Evolutionary conservation across 1,284 basidiomycete species (phyloP).

Genomic region (Apiotrichum siamense): DNA sequence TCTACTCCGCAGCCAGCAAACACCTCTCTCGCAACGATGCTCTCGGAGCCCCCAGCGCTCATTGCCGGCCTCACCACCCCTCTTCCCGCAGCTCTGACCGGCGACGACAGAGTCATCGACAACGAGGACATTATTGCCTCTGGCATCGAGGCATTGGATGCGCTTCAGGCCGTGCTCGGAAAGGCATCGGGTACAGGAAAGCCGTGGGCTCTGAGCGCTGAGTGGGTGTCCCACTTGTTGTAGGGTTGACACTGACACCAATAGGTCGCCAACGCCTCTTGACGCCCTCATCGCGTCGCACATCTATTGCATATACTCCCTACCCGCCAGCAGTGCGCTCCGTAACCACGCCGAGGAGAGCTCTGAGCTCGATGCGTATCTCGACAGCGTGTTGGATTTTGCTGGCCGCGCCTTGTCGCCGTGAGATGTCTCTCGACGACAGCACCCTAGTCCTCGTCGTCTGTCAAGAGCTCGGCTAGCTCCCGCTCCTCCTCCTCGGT

Average conservation of each 20-base stretch:
- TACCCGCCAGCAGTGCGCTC: slow-evolving; percentile 21
- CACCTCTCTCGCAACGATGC: slow-evolving; percentile 9
- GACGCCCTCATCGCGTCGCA: slow-evolving; percentile 45
- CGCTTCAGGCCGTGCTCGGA: slow-evolving; percentile 16
- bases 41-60: slow-evolving; percentile 32
- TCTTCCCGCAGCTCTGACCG: slow-evolving; percentile 37
- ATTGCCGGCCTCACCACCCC: slow-evolving; percentile 37
- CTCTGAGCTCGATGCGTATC: slow-evolving; percentile 23
- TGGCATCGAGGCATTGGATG: slow-evolving; percentile 30
- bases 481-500: slow-evolving; percentile 52
- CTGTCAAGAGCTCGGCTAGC: slow-evolving; percentile 68
- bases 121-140: slow-evolving; percentile 14
- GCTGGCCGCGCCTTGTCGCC: neutral
- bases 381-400: slow-evolving; percentile 20
- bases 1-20: slow-evolving; percentile 6
- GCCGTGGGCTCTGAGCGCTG: slow-evolving; percentile 33
- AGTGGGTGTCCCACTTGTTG: slow-evolving; percentile 6
- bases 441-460: slow-evolving; percentile 40
- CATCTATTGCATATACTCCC: slow-evolving; percentile 30
- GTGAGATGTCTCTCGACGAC: neutral
- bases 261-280: slow-evolving; percentile 39
- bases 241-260: neutral
- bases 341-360: slow-evolving; percentile 18
- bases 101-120: slow-evolving; percentile 29
- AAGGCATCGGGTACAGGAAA: too few species aligned